Percentiles rank a stretch among this genome's conserved stretches.
These are phyloP conservation scores for Talaromyces funiculosus DNA, from an alignment of 2,329 filamentous ascomycete species.

Conservation along the genomic window DNA sequence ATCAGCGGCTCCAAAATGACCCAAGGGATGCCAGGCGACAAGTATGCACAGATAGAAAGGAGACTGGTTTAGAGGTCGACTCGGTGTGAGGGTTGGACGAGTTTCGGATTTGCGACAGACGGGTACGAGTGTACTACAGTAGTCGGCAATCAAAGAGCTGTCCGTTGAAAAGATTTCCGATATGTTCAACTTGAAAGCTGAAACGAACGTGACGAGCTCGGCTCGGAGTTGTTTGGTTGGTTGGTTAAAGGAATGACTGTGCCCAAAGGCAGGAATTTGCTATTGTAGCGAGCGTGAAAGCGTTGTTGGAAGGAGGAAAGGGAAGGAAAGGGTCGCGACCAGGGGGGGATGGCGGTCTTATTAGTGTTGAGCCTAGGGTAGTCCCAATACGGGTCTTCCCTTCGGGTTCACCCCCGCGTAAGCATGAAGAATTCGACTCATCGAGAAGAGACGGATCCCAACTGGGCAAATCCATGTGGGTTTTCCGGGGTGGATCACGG, in stretches of 20 bases:
- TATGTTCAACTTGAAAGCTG: neutral
- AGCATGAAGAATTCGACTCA: neutral
- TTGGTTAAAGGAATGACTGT: conserved; percentile 12
- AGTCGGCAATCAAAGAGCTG: neutral
- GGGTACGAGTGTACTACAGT: neutral
- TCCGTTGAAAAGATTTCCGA: neutral
- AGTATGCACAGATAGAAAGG: neutral
- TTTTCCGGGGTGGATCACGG: neutral
- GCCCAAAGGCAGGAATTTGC: neutral
- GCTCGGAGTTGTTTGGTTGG: conserved; percentile 1
- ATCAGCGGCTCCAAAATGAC: neutral
- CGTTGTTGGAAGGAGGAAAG: neutral
- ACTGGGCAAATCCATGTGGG: conserved; percentile 1
- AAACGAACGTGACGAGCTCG: conserved; percentile 11
- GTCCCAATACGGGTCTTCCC: neutral
- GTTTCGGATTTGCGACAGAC: neutral
- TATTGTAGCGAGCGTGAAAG: conserved; percentile 5
- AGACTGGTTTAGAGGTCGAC: conserved; percentile 2
- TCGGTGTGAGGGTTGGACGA: neutral
- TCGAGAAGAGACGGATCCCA: neutral
- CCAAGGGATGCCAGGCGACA: conserved; percentile 3
- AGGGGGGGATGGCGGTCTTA: conserved; percentile 9
- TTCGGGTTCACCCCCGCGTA: conserved; percentile 7
- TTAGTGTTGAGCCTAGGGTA: neutral
- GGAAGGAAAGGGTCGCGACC: neutral